A percentile compares a stretch with the other conserved stretches of the same genome.
These are phyloP conservation scores for Trifolium subterraneum DNA, from an alignment of 306 rosid species.

Conservation along the genomic window DNA sequence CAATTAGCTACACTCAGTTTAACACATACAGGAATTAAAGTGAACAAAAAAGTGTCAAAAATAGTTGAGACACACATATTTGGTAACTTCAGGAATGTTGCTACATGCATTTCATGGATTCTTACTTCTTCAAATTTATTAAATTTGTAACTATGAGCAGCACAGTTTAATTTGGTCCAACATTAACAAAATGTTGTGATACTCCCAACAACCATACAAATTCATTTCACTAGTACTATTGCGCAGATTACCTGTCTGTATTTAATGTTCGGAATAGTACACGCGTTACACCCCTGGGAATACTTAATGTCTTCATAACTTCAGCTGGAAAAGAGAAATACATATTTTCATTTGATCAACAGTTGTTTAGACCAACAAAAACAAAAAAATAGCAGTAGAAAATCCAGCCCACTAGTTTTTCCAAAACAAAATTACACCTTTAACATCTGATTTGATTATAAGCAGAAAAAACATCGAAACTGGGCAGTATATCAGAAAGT, in stretches of 20 bases:
- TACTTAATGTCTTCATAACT: conserved; percentile 75
- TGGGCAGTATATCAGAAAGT: background rate
- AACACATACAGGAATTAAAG: background rate
- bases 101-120: background rate
- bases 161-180: background rate
- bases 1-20: conserved; percentile 1
- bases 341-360: conserved; percentile 17
- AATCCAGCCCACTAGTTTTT: background rate
- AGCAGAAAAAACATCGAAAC: conserved; percentile 18
- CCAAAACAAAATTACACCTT: background rate
- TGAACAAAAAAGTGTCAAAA: background rate
- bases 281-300: conserved; percentile 76
- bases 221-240: conserved; percentile 8
- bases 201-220: conserved; percentile 7
- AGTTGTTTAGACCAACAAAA: background rate
- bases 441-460: background rate
- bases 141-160: background rate
- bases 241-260: conserved; percentile 64
- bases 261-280: conserved; percentile 84
- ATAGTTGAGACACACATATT: background rate
- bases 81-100: background rate
- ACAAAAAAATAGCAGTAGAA: background rate
- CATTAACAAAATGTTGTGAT: conserved; percentile 3
- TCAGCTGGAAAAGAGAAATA: conserved; percentile 60
- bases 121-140: conserved; percentile 25